A percentile compares a stretch with the other conserved stretches of the same genome.
Conservation (phyloP, 371 early-diverging fungal genomes). For the Homolaphlyctis polyrhiza region DNA sequence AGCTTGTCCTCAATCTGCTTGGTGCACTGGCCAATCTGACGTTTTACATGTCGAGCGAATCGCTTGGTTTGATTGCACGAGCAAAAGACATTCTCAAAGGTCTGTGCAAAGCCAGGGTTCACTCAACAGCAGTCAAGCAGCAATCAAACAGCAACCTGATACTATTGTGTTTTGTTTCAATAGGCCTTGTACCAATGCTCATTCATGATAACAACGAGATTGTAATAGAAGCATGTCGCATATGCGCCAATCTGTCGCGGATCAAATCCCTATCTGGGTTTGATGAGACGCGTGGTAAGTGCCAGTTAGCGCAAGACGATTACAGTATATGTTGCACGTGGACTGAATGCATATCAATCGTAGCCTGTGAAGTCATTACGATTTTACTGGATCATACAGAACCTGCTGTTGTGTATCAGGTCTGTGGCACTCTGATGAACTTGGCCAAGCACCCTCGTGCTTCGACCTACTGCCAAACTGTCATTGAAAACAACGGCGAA, state of each 20-base stretch:
- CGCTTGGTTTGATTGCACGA: not conserved
- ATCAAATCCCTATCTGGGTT: not conserved
- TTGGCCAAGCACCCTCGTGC: not conserved
- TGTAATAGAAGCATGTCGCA: not conserved
- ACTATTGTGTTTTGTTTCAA: no score
- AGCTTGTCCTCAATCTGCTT: not conserved
- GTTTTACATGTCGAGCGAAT: not conserved
- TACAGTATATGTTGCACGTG: not conserved
- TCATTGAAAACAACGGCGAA: not conserved
- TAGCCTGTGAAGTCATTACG: not conserved
- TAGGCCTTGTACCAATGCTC: not conserved
- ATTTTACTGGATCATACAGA: slow-evolving; percentile 1
- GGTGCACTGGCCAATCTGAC: not conserved
- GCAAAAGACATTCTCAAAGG: no score
- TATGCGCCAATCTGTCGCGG: not conserved
- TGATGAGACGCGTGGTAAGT: not conserved
- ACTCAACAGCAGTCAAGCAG: no score
- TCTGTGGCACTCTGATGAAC: not conserved
- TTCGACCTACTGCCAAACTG: not conserved
- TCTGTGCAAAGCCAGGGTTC: no score
- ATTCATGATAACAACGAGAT: slow-evolving; percentile 2
- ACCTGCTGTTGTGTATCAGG: not conserved
- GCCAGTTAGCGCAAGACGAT: no score
- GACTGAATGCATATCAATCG: not conserved
- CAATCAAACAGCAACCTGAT: no score